These are phyloP conservation scores for Pseudevernia furfuracea DNA, from an alignment of 495 filamentous ascomycete genomes.

Conservation along the genomic window DNA sequence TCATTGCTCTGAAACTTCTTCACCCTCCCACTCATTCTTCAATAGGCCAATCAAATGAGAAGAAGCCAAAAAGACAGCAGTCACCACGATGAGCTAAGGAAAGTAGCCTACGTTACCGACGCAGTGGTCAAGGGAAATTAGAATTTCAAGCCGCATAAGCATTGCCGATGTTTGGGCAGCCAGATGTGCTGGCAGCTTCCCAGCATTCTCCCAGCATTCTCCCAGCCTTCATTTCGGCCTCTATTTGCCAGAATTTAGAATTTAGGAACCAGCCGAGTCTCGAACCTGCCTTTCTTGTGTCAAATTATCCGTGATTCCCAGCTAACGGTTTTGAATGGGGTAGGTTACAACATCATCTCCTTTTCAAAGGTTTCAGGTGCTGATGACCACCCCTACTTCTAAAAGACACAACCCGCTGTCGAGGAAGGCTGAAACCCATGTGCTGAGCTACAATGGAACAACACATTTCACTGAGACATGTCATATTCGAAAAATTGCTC, in stretches of 20 bases:
- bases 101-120: neutral
- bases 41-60: neutral
- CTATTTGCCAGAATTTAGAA: neutral
- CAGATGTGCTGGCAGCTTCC: neutral
- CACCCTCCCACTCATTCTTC: neutral
- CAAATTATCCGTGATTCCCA: neutral
- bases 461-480: neutral
- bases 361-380: neutral
- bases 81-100: neutral
- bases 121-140: neutral
- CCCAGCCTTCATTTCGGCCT: neutral
- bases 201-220: neutral
- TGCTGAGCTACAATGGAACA: too few relatives aligned
- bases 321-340: neutral
- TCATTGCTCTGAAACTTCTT: too few relatives aligned
- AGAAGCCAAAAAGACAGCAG: neutral
- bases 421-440: neutral
- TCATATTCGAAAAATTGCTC: neutral
- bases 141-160: neutral
- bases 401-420: neutral
- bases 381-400: neutral
- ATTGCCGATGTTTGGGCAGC: neutral
- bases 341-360: neutral
- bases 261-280: slow-evolving; percentile 1
- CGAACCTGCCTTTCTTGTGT: neutral